Evolutionary conservation across 2,329 filamentous ascomycete species (phyloP), one percentile per base, ranked within the genome.

Genomic region (Calonectria pteridis): DNA sequence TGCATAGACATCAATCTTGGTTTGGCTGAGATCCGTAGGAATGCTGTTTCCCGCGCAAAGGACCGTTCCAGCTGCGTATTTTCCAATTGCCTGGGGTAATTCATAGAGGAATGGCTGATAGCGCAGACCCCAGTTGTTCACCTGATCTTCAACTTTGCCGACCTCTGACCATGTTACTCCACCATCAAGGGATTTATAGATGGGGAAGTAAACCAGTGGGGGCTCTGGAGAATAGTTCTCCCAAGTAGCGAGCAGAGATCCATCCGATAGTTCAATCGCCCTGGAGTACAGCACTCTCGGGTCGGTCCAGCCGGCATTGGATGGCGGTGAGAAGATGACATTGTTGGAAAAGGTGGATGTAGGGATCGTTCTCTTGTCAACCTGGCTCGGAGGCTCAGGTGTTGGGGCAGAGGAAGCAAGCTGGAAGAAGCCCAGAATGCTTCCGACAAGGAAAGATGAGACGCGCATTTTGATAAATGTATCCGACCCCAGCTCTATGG

Each of bases 81-180:
- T 85, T 23, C 89, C 93, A 64, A 94, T 85, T 4, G 84, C 81
- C 51, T 89, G 84, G 0, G 91, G 89, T 4, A 95, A 87, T 76
- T 91, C 88, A 78, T 93, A 94, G 18, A 95, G 85, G 81, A 91
- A 90, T 0, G 93, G 93, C 78, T 95, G 93, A 79, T 94, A 94
- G 35, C 92, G 88, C 68, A 94, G 82, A 26, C 93, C 93, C 85
- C 90, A 91, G 51, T 88, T 88, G 76, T 93, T 92, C 35, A 89
- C 90, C 63, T 89, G 87, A 80, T 95, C 93, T 18, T 90, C 85
- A 13, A 94, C 90, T 20, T 87, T 87, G 6, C 91, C 91, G 64
- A 93, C 85, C 80, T 93, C 89, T 20, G 86, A 86, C 93, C 93
- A 95, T 2, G 89, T 91, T 67, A 85, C 79, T 16, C 91, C 91